Evolutionary conservation across 768 basidiomycete genomes (phyloP), one percentile per base, ranked within the genome.

Genomic region (Dacryopinax spathularia): DNA sequence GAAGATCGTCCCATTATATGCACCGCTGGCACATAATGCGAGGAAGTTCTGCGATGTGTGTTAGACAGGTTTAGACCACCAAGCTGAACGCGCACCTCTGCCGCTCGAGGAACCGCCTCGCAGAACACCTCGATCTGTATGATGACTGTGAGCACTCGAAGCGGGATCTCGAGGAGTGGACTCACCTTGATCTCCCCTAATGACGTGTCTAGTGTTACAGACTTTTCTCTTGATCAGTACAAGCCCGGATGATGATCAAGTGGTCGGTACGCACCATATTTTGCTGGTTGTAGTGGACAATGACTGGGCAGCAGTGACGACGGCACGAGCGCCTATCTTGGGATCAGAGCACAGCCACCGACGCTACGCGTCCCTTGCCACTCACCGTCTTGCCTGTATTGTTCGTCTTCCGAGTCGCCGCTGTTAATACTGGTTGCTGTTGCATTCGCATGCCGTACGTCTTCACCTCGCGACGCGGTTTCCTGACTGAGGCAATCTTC

Each of bases 131-230:
- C 96, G 66, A 98, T 84, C 93, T 97, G 72, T 31, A 56, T 27
- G 60, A 29, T 59, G 33, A 9, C 33, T 60, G 62, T n/a, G 59
- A 5, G 44, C 18, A 61, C 59, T 35, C 44, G 62, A n/a, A 37
- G 33, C 13, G 12, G 44, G 3, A 39, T 44, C 34, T 43, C 39
- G 10, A 5, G 9, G n/a, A 34, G 37, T 33, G 65, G 36, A 25
- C 44, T 64, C 29, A 90, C 92, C 84, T 97, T 98, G 75, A 98
- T 79, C 65, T 98, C 95, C 18, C 94, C 94, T 70, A 87, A 87
- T n/a, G 87, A 83, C 0, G 94, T 97, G 73, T 97, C 88, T 61
- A 98, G 79, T 6, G 94, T 97, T 37, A 96, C 93, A 63, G 95
- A 95, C 94, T 91, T 9, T 25, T 9, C 33, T 7, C 3, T 22